These are phyloP conservation scores for Arbutus unedo DNA, from an alignment of 148 eudicot genomes.

Conservation along the genomic window DNA sequence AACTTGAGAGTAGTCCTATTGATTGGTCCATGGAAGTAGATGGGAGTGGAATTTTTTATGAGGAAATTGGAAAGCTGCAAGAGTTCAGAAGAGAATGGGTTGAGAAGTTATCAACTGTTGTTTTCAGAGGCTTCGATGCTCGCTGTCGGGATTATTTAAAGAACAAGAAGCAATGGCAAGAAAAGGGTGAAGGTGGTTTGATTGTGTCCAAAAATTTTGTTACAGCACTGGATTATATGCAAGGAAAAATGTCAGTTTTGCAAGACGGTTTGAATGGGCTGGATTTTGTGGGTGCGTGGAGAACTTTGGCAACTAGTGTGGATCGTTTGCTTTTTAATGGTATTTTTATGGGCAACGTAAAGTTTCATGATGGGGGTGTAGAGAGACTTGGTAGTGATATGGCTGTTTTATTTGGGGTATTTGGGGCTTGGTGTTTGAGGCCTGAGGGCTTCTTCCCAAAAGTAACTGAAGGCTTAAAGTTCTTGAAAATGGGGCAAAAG, in stretches of 20 bases:
- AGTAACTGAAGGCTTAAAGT: slow-evolving; percentile 58
- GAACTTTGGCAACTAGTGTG: slow-evolving; percentile 55
- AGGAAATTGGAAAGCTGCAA: slow-evolving; percentile 60
- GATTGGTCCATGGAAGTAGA: slow-evolving; percentile 26
- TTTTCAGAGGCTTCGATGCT: slow-evolving; percentile 75
- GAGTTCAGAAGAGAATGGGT: slow-evolving; percentile 81
- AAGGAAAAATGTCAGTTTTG: slow-evolving; percentile 59
- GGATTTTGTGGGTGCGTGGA: slow-evolving; percentile 82
- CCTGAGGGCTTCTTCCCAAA: slow-evolving; percentile 92
- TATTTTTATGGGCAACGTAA: slow-evolving; percentile 55
- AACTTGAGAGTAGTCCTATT: no score
- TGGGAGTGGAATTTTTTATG: slow-evolving; percentile 43
- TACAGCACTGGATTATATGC: slow-evolving; percentile 72
- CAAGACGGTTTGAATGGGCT: slow-evolving; percentile 58
- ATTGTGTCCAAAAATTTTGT: slow-evolving; percentile 60
- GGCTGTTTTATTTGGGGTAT: slow-evolving; percentile 68
- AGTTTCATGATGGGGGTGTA: slow-evolving; percentile 72
- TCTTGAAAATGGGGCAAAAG: slow-evolving; percentile 60
- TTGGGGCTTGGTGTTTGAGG: slow-evolving; percentile 89
- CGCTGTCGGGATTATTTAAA: slow-evolving; percentile 61
- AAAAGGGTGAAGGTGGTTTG: slow-evolving; percentile 57
- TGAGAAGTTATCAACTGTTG: slow-evolving; percentile 65
- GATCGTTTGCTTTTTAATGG: slow-evolving; percentile 58
- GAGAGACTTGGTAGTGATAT: slow-evolving; percentile 65
- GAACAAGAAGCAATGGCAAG: slow-evolving; percentile 93